Base-by-base conservation (phyloP, 495 filamentous ascomycete species). In the Cetradonia linearis region DNA sequence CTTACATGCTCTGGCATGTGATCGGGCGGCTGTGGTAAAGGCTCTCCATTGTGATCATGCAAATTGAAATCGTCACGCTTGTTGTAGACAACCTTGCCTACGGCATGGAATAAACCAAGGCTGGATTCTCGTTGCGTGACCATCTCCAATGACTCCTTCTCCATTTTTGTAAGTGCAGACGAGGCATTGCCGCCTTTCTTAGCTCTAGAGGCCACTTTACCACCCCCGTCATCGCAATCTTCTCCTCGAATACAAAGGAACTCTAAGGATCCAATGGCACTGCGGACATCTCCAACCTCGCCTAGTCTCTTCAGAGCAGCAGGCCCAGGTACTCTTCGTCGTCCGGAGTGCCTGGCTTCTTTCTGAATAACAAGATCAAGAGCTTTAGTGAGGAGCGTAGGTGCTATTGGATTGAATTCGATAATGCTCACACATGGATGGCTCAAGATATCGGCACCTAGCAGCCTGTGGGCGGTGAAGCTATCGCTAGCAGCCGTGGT, bases 71-170 rank as follows among this genome's bases (percentile, higher is more conserved):
- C 74, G 33, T 83, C 77, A 42, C 93, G 80, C 68, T 95, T 97
- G 72, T 97, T 97, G 72, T 97, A 91, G 4, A 95, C 82, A 4
- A 97, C 86, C 65, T 91, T 96, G 18, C 91, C 94, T 54, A 99
- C 86, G 31, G 94, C 91, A 71, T 99, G 94, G 67, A 99, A 99
- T 60, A 99, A 85, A 2, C 90, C 91, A 8, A 96, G 76, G 63
- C 81, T 92, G 23, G 87, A 81, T 72, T 96, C 91, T 53, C 94
- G 81, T 65, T 91, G 88, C 1, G 86, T 89, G 5, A 97, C 78
- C 48, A 88, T 68, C 63, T 86, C 78, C 3, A 95, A 70, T 20
- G 82, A 86, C 55, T 87, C 82, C 55, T 78, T 74, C 66, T 95
- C 92, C 63, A 85, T 81, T 42, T 79, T 77, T 0, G 89, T 92